A percentile compares a stretch with the other conserved stretches of the same genome.
Evolutionary conservation across 225 moss, liverwort and hornwort species (phyloP).

Genomic region (Lunularia cruciata): DNA sequence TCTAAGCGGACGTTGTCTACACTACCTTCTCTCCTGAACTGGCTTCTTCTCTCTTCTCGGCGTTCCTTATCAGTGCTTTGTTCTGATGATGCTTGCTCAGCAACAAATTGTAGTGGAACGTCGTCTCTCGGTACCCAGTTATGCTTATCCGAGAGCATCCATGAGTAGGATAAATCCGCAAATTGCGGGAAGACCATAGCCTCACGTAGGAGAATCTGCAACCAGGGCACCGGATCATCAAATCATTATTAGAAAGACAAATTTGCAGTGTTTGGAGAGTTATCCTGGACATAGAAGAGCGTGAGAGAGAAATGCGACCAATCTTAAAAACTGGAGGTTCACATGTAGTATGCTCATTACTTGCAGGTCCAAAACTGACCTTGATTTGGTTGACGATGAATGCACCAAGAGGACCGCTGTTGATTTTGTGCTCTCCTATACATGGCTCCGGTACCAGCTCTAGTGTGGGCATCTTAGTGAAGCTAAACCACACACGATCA

Average conservation of each 20-base stretch:
- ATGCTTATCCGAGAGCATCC: conserved; percentile 78
- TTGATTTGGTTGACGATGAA: conserved; percentile 87
- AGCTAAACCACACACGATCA: conserved; percentile 94
- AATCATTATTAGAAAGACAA: background rate
- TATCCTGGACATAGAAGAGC: background rate
- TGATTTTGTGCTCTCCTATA: conserved; percentile 86
- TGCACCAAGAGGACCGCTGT: conserved; percentile 65
- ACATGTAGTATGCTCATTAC: background rate
- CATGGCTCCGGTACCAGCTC: conserved; percentile 83
- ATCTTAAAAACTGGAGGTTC: background rate
- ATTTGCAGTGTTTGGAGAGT: background rate
- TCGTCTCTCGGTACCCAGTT: conserved; percentile 68
- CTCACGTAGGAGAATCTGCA: conserved; percentile 75
- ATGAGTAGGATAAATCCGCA: conserved; percentile 64
- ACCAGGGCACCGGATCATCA: background rate
- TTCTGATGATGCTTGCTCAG: conserved; percentile 43
- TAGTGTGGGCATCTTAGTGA: conserved; percentile 77
- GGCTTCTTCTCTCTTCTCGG: conserved; percentile 38
- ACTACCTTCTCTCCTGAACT: conserved; percentile 44
- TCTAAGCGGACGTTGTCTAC: conserved; percentile 43
- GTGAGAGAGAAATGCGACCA: background rate
- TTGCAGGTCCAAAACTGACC: conserved; percentile 38
- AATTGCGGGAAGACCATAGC: conserved; percentile 75
- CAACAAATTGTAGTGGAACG: conserved; percentile 66
- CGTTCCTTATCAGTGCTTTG: conserved; percentile 43